Base-by-base conservation (phyloP, 2,329 filamentous ascomycete species). In the Alternaria metachromatica region DNA sequence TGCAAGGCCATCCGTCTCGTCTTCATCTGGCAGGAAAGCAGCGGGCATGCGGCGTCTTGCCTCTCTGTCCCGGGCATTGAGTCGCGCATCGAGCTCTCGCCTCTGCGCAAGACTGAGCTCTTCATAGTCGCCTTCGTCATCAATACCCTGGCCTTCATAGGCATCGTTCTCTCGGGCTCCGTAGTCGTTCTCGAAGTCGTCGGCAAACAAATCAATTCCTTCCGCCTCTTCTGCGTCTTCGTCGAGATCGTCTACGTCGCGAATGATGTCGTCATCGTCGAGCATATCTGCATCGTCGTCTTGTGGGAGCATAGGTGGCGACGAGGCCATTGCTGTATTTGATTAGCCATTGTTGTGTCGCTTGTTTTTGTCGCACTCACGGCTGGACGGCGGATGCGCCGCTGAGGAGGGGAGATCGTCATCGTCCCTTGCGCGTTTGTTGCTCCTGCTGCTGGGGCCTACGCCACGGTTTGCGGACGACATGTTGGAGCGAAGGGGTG, bases 1-100 rank as follows among this genome's bases (percentile, higher is more conserved):
- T 65, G 94, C 86, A 60, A 96, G 88, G 54, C 89, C 91, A 69
- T 96, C 94, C 9, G 95, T 93, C 4, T 96, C 93, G 64, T 95
- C 93, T 30, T 97, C 95, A 30, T 92, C 91, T 7, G 89, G 88
- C 43, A 95, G 82, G 73, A 93, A 95, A 7, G 91, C 92, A 26
- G 87, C 87, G 3, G 92, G 92, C 74, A 92, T 88, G 51, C 87
- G 84, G 69, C 90, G 87, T 67, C 74, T 88, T 83, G 59, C 90
- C 72, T 93, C 90, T 60, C 88, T 85, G 78, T 96, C 92, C 80
- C 92, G 87, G 65, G 89, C 88, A 79, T 91, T 90, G 65, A 96
- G 84, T 66, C 90, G 88, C 26, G 88, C 87, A 74, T 96, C 92
- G 21, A 96, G 87, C 61, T 87, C 86, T 71, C 92, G 86, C 75